phyloP scores from a whole-genome alignment of 257 asterid genomes.

The Petunia axillaris region DNA sequence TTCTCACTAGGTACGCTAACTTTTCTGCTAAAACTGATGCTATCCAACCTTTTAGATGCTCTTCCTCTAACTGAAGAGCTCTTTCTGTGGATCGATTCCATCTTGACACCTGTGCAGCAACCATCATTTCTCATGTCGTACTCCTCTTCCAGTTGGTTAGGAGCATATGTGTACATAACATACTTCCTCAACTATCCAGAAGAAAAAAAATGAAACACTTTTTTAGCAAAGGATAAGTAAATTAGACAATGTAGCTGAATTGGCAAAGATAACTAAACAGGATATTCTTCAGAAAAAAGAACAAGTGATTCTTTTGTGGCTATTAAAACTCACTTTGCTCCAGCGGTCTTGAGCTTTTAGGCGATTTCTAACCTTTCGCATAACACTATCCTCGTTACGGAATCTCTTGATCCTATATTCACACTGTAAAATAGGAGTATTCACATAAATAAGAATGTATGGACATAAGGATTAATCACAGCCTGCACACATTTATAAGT shows the following conservation, averaged over 20 bases:
- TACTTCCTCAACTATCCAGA: slow-evolving; percentile 75
- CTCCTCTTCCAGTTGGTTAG: slow-evolving; percentile 58
- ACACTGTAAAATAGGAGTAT: slow-evolving; percentile 52
- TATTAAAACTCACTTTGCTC: slow-evolving; percentile 68
- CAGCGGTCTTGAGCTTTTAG: slow-evolving; percentile 81
- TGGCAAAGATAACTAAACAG: neutral
- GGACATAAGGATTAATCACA: slow-evolving; percentile 20
- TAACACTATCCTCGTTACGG: slow-evolving; percentile 72
- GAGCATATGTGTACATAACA: slow-evolving; percentile 81
- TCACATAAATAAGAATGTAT: slow-evolving; percentile 26
- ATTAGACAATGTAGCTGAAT: slow-evolving; percentile 22
- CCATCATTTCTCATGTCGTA: slow-evolving; percentile 40
- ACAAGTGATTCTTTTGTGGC: neutral
- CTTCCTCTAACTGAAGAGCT: slow-evolving; percentile 48
- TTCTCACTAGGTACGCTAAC: slow-evolving; percentile 47
- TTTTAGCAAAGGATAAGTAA: slow-evolving; percentile 22
- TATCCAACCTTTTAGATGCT: slow-evolving; percentile 43
- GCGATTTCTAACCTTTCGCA: slow-evolving; percentile 70
- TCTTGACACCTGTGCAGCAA: slow-evolving; percentile 53
- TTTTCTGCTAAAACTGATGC: slow-evolving; percentile 53
- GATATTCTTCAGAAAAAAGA: neutral
- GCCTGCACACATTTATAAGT: neutral
- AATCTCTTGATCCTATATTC: slow-evolving; percentile 83
- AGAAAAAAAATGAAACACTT: slow-evolving; percentile 21
- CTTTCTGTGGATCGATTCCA: slow-evolving; percentile 49